Percentiles rank a stretch among this genome's conserved stretches.
phyloP scores from a whole-genome alignment of 352 stramenopile genomes.

The Labyrinthula sp. region DNA sequence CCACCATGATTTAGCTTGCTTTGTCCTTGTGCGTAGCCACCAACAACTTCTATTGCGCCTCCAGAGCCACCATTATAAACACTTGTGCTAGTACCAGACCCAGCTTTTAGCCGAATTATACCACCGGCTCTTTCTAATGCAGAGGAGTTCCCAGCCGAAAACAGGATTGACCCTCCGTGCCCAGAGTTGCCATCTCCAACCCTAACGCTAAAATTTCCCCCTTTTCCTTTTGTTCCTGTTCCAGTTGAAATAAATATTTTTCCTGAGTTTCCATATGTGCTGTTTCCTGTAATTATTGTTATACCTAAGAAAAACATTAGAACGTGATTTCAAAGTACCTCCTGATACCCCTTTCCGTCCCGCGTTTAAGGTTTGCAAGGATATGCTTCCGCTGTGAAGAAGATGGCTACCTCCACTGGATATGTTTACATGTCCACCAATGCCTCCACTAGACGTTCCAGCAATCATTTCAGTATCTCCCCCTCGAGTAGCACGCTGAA shows the following conservation, averaged over 20 bases:
- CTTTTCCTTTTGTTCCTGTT: conserved; percentile 38
- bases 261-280: conserved; percentile 35
- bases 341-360: no score
- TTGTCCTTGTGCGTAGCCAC: conserved; percentile 51
- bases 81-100: conserved; percentile 51
- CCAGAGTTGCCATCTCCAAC: conserved; percentile 56
- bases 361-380: no score
- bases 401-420: no score
- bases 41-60: conserved; percentile 53
- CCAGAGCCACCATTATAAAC: conserved; percentile 64
- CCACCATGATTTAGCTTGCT: conserved; percentile 47
- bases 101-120: conserved; percentile 49
- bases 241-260: conserved; percentile 39
- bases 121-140: conserved; percentile 42
- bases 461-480: no score
- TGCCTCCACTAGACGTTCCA: no score
- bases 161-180: conserved; percentile 50
- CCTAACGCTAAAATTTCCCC: conserved; percentile 47
- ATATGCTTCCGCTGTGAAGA: no score
- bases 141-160: conserved; percentile 49
- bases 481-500: no score
- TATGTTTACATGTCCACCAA: no score
- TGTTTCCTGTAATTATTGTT: no score
- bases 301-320: no score
- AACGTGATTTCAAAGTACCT: no score